Base-by-base conservation (phyloP, 1,284 basidiomycete genomes). In the Pulveroboletus sp. region DNA sequence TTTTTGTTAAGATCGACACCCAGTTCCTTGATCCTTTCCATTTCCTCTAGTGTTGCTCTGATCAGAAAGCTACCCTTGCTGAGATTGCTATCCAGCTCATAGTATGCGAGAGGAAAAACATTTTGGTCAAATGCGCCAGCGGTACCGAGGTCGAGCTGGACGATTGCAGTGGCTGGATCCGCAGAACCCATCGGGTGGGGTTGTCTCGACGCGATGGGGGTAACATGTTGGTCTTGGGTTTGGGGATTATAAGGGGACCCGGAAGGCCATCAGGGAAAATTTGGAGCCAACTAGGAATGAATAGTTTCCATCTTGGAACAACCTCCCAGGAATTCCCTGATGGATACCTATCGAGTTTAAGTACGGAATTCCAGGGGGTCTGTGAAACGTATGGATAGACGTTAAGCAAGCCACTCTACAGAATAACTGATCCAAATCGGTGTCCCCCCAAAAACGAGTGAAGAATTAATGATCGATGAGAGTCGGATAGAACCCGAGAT, bases 1-100 rank as follows among this genome's bases (percentile, higher is more conserved):
- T 49, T 43, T 6, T 54, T 4, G 17, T 52, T 26, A 8, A 42
- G n/a, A 46, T 64, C 44, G 18, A 49, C 29, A 8, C 42, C 46
- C 3, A 66, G 9, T 8, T 53, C 0, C 2, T 3, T 22, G 2
- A 63, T 62, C 20, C 4, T 39, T 0, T 2, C 2, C 62, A 63
- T 62, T 9, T 63, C 64, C 0, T 62, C 29, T 15, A 64, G 22
- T 4, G 62, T 66, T 10, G 64, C 45, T 15, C 0, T 28, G 9
- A 66, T 42, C 18, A 63, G 31, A n/a, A 67, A 1, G 5, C 3
- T 31, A n/a, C 65, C 65, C n/a, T 56, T 65, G 28, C 1, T 29
- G 42, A 67, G 1, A 31, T 49, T 18, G 15, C 6, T 22, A 0
- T 8, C 26, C 0, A 6, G 17, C 0, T 18, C 24, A 24, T 59